These are phyloP conservation scores for Ceratobasidium sp. DNA, from an alignment of 1,284 basidiomycete genomes.

Conservation along the genomic window DNA sequence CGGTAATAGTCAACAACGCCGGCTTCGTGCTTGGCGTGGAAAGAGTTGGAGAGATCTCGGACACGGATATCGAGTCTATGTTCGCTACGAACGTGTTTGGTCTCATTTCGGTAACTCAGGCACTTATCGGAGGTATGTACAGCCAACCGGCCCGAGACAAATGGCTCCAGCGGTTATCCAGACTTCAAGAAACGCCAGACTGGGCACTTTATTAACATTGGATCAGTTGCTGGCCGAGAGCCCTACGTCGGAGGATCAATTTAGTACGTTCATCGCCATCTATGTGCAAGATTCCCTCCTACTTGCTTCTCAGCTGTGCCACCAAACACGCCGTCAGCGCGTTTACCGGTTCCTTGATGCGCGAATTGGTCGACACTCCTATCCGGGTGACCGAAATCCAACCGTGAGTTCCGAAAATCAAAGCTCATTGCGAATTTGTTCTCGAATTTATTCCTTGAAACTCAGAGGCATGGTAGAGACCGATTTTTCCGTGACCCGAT, in stretches of 20 bases:
- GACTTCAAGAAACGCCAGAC: conserved; percentile 89
- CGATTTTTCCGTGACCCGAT: conserved; percentile 89
- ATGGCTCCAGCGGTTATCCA: conserved; percentile 45
- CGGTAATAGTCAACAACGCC: conserved; percentile 82
- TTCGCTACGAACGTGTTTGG: conserved; percentile 93
- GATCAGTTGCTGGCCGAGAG: conserved; percentile 91
- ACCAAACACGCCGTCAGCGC: conserved; percentile 91
- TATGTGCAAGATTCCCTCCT: too few species aligned
- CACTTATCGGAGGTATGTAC: conserved; percentile 70
- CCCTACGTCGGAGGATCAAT: conserved; percentile 83
- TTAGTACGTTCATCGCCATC: conserved; percentile 49
- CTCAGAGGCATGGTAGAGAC: conserved; percentile 48
- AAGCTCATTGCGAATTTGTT: not conserved
- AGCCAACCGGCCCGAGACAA: conserved; percentile 34
- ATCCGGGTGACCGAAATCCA: conserved; percentile 93
- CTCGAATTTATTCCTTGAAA: conserved; percentile 28
- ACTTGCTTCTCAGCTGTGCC: conserved; percentile 67
- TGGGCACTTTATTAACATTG: conserved; percentile 96
- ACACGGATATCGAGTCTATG: conserved; percentile 84
- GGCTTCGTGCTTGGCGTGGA: conserved; percentile 87
- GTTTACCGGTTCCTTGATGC: conserved; percentile 82
- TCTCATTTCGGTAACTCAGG: conserved; percentile 82
- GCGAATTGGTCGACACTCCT: conserved; percentile 87
- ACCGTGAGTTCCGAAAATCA: conserved; percentile 60
- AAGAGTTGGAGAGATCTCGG: conserved; percentile 77